Percentiles rank a stretch among this genome's conserved stretches.
Conservation (phyloP, 306 rosid species). For the Casuarina equisetifolia region DNA sequence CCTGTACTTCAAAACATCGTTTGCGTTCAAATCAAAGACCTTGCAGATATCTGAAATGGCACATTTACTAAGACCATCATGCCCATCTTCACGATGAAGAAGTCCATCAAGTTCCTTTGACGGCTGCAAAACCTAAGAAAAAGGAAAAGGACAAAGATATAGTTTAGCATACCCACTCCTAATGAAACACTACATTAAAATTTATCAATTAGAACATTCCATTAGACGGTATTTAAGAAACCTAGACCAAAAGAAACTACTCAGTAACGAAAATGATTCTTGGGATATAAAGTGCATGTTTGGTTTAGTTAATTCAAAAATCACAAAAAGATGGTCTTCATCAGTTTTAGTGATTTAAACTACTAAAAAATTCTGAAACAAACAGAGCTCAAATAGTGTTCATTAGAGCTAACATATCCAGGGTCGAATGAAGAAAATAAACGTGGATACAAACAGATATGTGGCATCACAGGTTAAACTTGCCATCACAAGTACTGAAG, state of each 20-base stretch:
- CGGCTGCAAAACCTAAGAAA: slow-evolving; percentile 59
- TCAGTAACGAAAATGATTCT: neutral
- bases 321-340: neutral
- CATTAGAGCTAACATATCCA: neutral
- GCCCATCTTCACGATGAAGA: slow-evolving; percentile 25
- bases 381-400: neutral
- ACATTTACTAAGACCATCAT: slow-evolving; percentile 43
- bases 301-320: neutral
- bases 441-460: neutral
- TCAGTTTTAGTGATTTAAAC: slow-evolving; percentile 2
- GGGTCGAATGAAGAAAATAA: neutral
- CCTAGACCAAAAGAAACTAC: neutral
- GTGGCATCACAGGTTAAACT: neutral
- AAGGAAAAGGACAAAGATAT: neutral
- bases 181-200: neutral
- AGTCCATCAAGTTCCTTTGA: slow-evolving; percentile 65
- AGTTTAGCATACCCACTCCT: slow-evolving; percentile 7
- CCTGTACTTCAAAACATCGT: slow-evolving; percentile 63
- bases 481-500: neutral
- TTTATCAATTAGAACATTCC: neutral
- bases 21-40: slow-evolving; percentile 56
- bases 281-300: neutral
- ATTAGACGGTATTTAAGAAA: neutral
- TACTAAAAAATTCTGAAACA: neutral
- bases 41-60: slow-evolving; percentile 61